These are phyloP conservation scores for Mycena albidolilacea DNA, from an alignment of 768 basidiomycete genomes.

Conservation along the genomic window DNA sequence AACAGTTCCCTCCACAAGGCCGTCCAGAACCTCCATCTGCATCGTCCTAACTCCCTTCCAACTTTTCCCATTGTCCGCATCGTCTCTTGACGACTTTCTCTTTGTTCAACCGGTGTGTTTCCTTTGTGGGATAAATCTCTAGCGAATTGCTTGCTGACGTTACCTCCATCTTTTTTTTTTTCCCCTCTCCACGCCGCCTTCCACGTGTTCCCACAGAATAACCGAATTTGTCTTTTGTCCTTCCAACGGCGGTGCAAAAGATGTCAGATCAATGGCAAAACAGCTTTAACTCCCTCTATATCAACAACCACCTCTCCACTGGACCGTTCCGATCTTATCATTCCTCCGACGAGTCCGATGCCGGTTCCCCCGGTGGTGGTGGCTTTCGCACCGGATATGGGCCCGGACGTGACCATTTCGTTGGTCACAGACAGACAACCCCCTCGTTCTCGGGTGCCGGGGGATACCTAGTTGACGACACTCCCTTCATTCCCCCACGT, in stretches of 20 bases:
- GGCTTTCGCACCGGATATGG: conserved; percentile 14
- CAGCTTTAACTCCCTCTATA: conserved; percentile 1
- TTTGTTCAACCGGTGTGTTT: conserved; percentile 29
- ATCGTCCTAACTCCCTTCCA: not conserved
- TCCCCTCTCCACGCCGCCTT: conserved; percentile 27
- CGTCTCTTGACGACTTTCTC: conserved; percentile 9
- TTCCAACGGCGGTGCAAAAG: conserved; percentile 16
- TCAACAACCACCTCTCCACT: not conserved
- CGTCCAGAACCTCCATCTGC: conserved; percentile 7
- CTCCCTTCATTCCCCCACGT: conserved; percentile 26
- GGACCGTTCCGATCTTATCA: conserved; percentile 25
- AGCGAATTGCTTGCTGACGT: conserved; percentile 34
- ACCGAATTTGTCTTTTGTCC: conserved; percentile 21
- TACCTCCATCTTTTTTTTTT: conserved; percentile 19
- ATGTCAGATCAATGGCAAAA: conserved; percentile 20
- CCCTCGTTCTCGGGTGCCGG: conserved; percentile 19
- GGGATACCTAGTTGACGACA: conserved; percentile 7
- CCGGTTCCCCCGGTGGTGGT: conserved; percentile 28
- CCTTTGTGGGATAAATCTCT: conserved; percentile 26
- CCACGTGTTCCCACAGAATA: conserved; percentile 22
- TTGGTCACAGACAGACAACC: not conserved
- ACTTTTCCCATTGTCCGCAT: conserved; percentile 4
- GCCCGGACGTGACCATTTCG: conserved; percentile 10
- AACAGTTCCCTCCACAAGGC: conserved; percentile 14
- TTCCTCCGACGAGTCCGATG: conserved; percentile 28